Evolutionary conservation across 768 basidiomycete genomes (phyloP).

Genomic region (Macrocybe gigantea): DNA sequence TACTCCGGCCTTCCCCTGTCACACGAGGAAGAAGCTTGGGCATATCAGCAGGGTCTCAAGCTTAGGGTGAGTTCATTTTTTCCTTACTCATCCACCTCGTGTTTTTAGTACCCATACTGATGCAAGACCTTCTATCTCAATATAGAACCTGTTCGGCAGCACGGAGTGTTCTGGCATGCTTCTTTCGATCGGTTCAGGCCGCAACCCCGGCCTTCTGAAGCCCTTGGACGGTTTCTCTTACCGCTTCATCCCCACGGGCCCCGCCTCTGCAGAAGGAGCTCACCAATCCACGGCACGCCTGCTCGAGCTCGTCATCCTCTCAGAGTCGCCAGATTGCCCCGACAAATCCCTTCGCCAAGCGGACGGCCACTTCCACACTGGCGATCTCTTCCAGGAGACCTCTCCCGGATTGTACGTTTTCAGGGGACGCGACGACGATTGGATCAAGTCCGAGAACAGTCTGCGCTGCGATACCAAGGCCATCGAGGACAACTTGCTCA

Average conservation of each 20-base stretch:
- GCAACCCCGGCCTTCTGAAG: slow-evolving; percentile 45
- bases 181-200: slow-evolving; percentile 44
- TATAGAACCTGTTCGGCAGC: slow-evolving; percentile 72
- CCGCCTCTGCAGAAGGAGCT: slow-evolving; percentile 28
- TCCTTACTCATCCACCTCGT: slow-evolving; percentile 9
- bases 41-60: slow-evolving; percentile 54
- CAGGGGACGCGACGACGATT: slow-evolving; percentile 63
- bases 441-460: slow-evolving; percentile 68
- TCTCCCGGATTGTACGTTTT: slow-evolving; percentile 44
- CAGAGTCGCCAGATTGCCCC: slow-evolving; percentile 55
- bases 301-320: slow-evolving; percentile 54
- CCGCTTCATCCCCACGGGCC: slow-evolving; percentile 52
- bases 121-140: slow-evolving; percentile 12
- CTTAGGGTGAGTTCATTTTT: slow-evolving; percentile 44
- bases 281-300: slow-evolving; percentile 44
- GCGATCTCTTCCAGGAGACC: slow-evolving; percentile 58
- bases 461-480: slow-evolving; percentile 68
- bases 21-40: slow-evolving; percentile 69
- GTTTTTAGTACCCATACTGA: slow-evolving; percentile 18
- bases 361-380: slow-evolving; percentile 65
- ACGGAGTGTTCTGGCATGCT: slow-evolving; percentile 78
- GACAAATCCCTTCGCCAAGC: slow-evolving; percentile 39
- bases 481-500: slow-evolving; percentile 72
- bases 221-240: slow-evolving; percentile 62
- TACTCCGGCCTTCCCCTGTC: slow-evolving; percentile 62